These are phyloP conservation scores for Aspergillus sojae DNA, from an alignment of 2,329 filamentous ascomycete genomes.

Conservation along the genomic window DNA sequence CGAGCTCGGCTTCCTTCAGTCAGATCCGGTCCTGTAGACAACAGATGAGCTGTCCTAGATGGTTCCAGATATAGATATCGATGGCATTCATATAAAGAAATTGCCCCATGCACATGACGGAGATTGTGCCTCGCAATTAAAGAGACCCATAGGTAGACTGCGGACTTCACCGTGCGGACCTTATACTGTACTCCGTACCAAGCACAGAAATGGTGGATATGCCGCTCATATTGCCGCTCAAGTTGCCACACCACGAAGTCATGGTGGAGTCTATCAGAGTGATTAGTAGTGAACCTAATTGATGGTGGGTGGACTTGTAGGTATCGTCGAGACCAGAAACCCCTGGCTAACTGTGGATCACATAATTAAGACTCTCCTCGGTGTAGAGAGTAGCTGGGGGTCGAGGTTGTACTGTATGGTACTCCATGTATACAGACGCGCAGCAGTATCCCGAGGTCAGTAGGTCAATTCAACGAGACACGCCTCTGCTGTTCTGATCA, in stretches of 20 bases:
- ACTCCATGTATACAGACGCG: neutral
- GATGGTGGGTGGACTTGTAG: neutral
- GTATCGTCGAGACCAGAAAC: neutral
- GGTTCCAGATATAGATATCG: neutral
- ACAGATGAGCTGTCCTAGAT: neutral
- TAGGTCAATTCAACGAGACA: neutral
- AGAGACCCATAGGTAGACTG: neutral
- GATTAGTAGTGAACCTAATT: neutral
- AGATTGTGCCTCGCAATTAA: neutral
- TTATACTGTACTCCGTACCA: neutral
- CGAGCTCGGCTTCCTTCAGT: neutral
- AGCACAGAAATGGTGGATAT: neutral
- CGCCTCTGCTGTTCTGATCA: neutral
- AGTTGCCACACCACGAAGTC: neutral
- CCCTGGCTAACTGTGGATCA: neutral
- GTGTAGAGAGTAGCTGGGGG: neutral
- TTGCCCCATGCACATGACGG: neutral
- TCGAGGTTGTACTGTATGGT: neutral
- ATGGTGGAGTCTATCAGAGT: neutral
- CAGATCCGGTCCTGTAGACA: neutral
- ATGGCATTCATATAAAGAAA: neutral
- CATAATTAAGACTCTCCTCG: neutral
- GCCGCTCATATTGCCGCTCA: neutral
- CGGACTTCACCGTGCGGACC: neutral
- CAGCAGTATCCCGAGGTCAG: neutral